These are phyloP conservation scores for Cercospora berteroae DNA, from an alignment of 2,329 filamentous ascomycete species.

Conservation along the genomic window DNA sequence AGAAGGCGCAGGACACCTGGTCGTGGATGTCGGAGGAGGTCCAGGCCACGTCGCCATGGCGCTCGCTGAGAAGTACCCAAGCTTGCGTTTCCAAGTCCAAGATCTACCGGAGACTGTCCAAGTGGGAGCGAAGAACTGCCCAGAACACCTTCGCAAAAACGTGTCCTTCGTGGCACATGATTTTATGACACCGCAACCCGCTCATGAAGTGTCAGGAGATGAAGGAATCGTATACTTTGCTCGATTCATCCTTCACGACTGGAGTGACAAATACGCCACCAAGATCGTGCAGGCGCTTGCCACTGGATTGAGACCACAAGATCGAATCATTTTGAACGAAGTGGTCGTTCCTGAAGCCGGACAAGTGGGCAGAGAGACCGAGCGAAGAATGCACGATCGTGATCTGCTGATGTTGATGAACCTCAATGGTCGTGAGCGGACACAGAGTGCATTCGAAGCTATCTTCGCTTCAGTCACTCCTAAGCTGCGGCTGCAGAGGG, in stretches of 20 bases:
- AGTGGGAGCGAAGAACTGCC: conserved; percentile 25
- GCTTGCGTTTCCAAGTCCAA: conserved; percentile 26
- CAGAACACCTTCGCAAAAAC: conserved; percentile 15
- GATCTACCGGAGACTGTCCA: conserved; percentile 28
- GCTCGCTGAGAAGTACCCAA: conserved; percentile 24
- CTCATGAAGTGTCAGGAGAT: conserved; percentile 7
- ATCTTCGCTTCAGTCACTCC: conserved; percentile 23
- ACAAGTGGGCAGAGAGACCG: conserved; percentile 20
- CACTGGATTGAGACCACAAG: conserved; percentile 18
- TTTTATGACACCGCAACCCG: conserved; percentile 22
- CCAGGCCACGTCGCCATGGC: conserved; percentile 28
- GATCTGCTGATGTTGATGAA: conserved; percentile 31
- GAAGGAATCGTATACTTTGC: conserved; percentile 23
- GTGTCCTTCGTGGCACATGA: conserved; percentile 22
- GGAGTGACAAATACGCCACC: conserved; percentile 28
- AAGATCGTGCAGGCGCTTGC: conserved; percentile 26
- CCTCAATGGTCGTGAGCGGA: conserved; percentile 27
- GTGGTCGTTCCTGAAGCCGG: conserved; percentile 26
- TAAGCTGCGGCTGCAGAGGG: conserved; percentile 18
- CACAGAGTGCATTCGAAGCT: conserved; percentile 22
- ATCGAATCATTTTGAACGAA: conserved; percentile 27
- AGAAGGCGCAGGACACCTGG: conserved; percentile 12
- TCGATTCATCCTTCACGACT: conserved; percentile 29
- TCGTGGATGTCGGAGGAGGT: conserved; percentile 28
- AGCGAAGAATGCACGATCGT: conserved; percentile 27